Base-by-base conservation (phyloP, 495 filamentous ascomycete genomes). In the Hyaloscypha variabilis region DNA sequence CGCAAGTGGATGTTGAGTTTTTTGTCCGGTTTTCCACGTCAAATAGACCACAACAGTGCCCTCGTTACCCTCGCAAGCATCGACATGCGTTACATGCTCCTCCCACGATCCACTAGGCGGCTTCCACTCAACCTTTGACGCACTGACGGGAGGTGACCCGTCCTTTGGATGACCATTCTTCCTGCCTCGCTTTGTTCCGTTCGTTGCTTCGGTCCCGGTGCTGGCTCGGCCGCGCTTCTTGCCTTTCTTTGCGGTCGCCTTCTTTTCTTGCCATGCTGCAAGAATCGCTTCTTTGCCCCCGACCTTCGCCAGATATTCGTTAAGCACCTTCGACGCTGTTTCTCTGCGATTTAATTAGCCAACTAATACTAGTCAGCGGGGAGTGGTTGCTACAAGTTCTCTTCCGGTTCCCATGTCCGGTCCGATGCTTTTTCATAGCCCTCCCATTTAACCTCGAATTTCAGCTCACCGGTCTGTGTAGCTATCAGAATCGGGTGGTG, bases 371-470 rank as follows among this genome's bases (percentile, higher is more conserved):
- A 34, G 34, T 14, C 6, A 23, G 49, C 25, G 50, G 52, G 42
- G 29, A 71, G 76, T 54, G 58, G 28, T 26, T 74, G 85, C 84
- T 62, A 75, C 62, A 87, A 75, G 61, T 87, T 86, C 36, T 83
- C 82, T 60, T 88, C 84, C 0, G 83, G 81, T 66, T 88, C 86
- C 85, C 85, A 88, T 0, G 85, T 88, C 72, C 78, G 72, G 64
- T 88, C 85, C 0, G 77, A 72, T 63, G 83, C 82, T 53, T 83
- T 82, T 23, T 87, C 84, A 62, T 83, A 88, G 1, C 85, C 85
- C 62, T 86, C 83, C 86, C 86, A 88, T 65, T 88, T 88, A 28
- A 88, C 81, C 34, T 82, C 76, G 63, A 81, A 85, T 31, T 75
- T 77, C 0, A 84, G 63, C 39, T 75, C 60, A 17, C 77, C 79